Base-by-base conservation (phyloP, 257 asterid species). In the Cinchona pubescens region DNA sequence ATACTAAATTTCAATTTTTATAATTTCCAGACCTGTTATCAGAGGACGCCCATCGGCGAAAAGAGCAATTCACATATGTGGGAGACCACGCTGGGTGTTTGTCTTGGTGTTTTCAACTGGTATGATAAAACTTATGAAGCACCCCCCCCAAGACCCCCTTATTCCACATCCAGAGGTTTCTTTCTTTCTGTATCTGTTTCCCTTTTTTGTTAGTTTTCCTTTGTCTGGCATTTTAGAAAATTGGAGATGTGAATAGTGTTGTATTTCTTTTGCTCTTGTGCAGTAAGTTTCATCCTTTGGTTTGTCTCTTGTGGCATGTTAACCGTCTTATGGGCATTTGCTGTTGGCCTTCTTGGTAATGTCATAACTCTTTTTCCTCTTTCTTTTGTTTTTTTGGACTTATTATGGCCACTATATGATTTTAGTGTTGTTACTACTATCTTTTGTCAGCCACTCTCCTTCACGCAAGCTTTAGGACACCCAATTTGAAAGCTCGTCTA, bases 381-480 rank as follows among this genome's bases (percentile, higher is more conserved):
- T 76, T 48, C 61, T 76, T 23, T 16, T 11, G 76, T 48, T 25
- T 23, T 69, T 75, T 75, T 70, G 25, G 35, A 40, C 19, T 40
- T 58, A 29, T 32, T 42, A 6, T 14, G 42, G 11, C 40, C 25
- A 70, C 74, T 69, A 35, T 68, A n/a, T 49, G 68, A n/a, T 62
- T 55, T 51, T 75, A 38, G n/a, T 38, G 27, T 34, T 75, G 34
- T 79, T 73, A 42, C 19, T 35, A 72, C 67, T 72, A 69, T 75
- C 76, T 74, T 79, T 78, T 83, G 77, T 30, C 85, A 94, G 98
- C 90, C 77, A 92, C 93, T 78, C 72, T 91, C 68, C 74, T 89
- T 61, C 97, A 94, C 82, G 96, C 97, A 78, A 94, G 97, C 83
- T 90, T 92, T 78, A 88, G 98, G 86, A 92, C 97, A n/a, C 98